phyloP scores from a whole-genome alignment of 768 basidiomycete species.

The Lentinula detonsa region DNA sequence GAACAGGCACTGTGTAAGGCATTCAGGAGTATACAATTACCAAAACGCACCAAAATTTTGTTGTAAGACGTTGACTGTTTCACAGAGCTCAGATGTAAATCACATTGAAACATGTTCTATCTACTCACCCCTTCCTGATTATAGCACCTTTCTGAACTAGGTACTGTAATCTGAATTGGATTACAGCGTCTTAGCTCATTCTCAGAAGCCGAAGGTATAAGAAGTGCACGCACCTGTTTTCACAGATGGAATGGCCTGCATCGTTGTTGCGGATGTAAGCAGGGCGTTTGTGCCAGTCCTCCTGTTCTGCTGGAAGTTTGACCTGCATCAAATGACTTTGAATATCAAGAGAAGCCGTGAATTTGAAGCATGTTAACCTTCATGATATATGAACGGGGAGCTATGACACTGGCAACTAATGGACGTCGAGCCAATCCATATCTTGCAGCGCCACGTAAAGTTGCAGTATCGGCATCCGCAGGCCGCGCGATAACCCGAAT shows the following conservation, averaged over 20 bases:
- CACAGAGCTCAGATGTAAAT: neutral
- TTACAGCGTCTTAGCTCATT: neutral
- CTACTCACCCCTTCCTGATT: constrained; percentile 73
- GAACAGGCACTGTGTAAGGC: neutral
- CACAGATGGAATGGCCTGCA: constrained; percentile 73
- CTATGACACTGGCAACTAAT: constrained; percentile 78
- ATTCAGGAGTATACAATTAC: neutral
- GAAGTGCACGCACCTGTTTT: constrained; percentile 57
- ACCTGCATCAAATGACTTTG: constrained; percentile 39
- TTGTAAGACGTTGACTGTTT: constrained; percentile 4
- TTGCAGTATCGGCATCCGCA: constrained; percentile 84
- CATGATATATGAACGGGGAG: constrained; percentile 82
- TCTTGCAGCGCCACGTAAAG: constrained; percentile 80
- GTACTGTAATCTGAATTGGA: constrained; percentile 65
- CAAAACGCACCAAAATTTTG: constrained; percentile 6
- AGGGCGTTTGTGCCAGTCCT: constrained; percentile 81
- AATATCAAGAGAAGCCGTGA: neutral
- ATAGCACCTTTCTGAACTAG: constrained; percentile 85
- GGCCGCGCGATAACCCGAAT: constrained; percentile 79
- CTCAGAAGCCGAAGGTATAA: constrained; percentile 10
- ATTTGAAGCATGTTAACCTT: constrained; percentile 41
- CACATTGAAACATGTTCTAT: neutral
- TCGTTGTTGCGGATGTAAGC: constrained; percentile 78
- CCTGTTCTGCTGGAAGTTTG: constrained; percentile 81
- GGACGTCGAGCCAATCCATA: constrained; percentile 75